Conservation (phyloP, 495 filamentous ascomycete species). For the Lophium mytilinum region DNA sequence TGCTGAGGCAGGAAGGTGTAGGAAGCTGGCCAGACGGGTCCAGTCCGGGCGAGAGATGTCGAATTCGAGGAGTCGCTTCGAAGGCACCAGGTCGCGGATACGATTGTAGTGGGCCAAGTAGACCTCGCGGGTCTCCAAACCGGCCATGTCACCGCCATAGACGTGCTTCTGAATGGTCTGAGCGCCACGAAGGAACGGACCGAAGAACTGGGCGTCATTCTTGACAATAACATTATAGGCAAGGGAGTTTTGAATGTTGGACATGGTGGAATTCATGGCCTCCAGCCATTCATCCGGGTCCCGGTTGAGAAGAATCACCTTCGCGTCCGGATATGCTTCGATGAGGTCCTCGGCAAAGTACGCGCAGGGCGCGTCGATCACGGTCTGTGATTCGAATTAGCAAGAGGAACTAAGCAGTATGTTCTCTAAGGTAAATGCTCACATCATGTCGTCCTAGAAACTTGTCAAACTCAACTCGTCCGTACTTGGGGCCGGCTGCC, state of each 20-base stretch:
- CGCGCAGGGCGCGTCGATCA: slow-evolving; percentile 14
- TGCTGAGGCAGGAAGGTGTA: background rate
- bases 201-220: background rate
- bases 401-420: too few relatives aligned
- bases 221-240: background rate
- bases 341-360: slow-evolving; percentile 21
- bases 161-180: background rate
- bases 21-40: slow-evolving; percentile 6
- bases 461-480: slow-evolving; percentile 18
- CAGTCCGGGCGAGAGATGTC: background rate
- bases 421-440: background rate
- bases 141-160: background rate
- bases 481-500: slow-evolving; percentile 17
- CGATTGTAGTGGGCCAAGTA: slow-evolving; percentile 5
- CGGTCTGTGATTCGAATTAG: background rate
- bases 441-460: slow-evolving; percentile 22
- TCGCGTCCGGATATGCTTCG: slow-evolving; percentile 15
- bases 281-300: slow-evolving; percentile 5
- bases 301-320: slow-evolving; percentile 20
- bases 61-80: slow-evolving; percentile 3
- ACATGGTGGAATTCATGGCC: slow-evolving; percentile 2
- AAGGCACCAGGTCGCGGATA: background rate
- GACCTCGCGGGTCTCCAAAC: slow-evolving; percentile 1
- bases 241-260: background rate
- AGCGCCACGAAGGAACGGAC: background rate